Conservation (phyloP, 331 rosid genomes). For the Spiraea crenata region DNA sequence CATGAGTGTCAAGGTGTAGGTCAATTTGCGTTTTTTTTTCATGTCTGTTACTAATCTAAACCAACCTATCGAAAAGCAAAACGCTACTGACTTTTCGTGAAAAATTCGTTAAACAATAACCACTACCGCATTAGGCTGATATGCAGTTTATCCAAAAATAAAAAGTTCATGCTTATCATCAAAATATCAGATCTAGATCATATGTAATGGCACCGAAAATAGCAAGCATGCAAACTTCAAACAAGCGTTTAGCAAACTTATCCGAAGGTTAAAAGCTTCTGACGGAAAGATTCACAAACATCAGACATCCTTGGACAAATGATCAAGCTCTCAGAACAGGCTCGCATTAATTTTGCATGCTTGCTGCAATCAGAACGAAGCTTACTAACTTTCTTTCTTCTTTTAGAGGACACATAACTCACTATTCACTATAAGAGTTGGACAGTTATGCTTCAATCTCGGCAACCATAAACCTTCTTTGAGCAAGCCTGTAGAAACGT, state of each 20-base stretch:
- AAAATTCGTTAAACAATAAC: no score
- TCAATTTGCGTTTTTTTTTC: no score
- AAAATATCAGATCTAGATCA: no score
- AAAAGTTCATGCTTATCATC: no score
- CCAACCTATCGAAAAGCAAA: no score
- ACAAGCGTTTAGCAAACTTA: background rate
- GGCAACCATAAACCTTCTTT: background rate
- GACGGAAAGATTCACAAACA: background rate
- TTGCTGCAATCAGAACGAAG: background rate
- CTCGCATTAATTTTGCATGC: background rate
- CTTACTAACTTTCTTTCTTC: background rate
- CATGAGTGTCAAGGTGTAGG: no score
- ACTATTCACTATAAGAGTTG: background rate
- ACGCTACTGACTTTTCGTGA: no score
- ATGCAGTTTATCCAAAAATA: no score
- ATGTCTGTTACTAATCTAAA: no score
- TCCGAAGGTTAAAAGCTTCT: background rate
- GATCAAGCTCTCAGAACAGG: background rate
- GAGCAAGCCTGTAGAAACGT: background rate
- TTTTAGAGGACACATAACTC: background rate
- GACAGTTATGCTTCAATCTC: background rate
- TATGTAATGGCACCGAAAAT: no score
- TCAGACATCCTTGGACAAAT: background rate
- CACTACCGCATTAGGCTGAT: no score
- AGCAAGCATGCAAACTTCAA: background rate